Evolutionary conservation across 1,284 basidiomycete species (phyloP).

Genomic region (Cryptococcus wingfieldii): DNA sequence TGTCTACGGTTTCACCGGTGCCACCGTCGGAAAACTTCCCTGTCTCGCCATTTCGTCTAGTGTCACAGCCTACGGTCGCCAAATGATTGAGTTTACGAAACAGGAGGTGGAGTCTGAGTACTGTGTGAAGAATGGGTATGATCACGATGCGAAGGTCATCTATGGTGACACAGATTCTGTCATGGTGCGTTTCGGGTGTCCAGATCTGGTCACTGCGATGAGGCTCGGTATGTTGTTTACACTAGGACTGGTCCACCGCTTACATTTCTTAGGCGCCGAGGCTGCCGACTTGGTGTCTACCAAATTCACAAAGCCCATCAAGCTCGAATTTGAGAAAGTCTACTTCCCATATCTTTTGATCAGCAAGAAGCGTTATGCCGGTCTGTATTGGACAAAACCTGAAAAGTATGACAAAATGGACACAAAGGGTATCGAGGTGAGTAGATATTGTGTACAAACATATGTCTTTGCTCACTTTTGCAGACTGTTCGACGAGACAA

Average conservation of each 20-base stretch:
- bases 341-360: constrained; percentile 96
- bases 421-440: constrained; percentile 92
- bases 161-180: constrained; percentile 98
- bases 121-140: constrained; percentile 74
- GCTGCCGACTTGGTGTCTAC: constrained; percentile 88
- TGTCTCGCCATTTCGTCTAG: constrained; percentile 92
- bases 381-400: constrained; percentile 87
- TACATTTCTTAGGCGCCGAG: constrained; percentile 64
- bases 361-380: constrained; percentile 95
- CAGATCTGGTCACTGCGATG: constrained; percentile 80
- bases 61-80: constrained; percentile 85
- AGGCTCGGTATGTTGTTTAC: constrained; percentile 60
- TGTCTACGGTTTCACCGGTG: constrained; percentile 95
- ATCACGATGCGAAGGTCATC: constrained; percentile 83
- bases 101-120: constrained; percentile 85
- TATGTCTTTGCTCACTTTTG: not conserved
- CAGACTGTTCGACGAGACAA: constrained; percentile 95
- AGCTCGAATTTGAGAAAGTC: constrained; percentile 96
- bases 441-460: constrained; percentile 21
- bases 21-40: constrained; percentile 88
- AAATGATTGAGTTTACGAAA: constrained; percentile 96
- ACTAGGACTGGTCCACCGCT: constrained; percentile 1
- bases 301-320: constrained; percentile 91
- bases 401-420: constrained; percentile 99
- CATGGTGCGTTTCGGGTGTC: constrained; percentile 91